Evolutionary conservation across 1,139 yeast species (phyloP).

Genomic region (Saccharomyces hybrid): DNA sequence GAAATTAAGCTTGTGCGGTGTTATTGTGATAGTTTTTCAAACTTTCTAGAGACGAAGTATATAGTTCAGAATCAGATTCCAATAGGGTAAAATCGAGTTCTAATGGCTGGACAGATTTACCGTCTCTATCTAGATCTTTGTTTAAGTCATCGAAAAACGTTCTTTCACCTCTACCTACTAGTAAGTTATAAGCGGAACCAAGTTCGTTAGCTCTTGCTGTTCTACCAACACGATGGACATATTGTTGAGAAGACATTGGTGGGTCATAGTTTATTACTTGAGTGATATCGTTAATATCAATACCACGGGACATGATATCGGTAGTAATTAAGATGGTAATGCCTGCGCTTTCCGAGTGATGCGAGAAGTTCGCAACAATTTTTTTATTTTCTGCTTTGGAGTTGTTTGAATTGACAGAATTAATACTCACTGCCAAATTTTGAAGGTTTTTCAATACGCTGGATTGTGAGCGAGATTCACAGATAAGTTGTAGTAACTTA

Average conservation of each 20-base stretch:
- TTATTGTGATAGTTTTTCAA: not conserved
- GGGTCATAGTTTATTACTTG: conserved; percentile 85
- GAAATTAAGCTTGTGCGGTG: not conserved
- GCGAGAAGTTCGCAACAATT: conserved; percentile 49
- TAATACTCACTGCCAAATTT: conserved; percentile 3
- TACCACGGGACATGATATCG: conserved; percentile 91
- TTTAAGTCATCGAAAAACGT: conserved; percentile 37
- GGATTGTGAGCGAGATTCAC: conserved; percentile 14
- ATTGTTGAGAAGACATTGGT: conserved; percentile 84
- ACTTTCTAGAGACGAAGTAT: not conserved
- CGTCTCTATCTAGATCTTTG: conserved; percentile 22
- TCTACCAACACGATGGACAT: conserved; percentile 92
- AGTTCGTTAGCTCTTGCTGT: conserved; percentile 83
- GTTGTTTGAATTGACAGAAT: conserved; percentile 46
- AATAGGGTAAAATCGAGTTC: not conserved
- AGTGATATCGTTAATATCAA: conserved; percentile 65
- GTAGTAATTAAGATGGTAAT: conserved; percentile 69
- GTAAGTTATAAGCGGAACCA: conserved; percentile 68
- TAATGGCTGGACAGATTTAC: not conserved
- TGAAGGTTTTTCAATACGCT: conserved; percentile 21
- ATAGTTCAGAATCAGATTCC: not conserved
- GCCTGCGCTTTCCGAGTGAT: conserved; percentile 17
- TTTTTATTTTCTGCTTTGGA: conserved; percentile 41
- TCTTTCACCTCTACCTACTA: conserved; percentile 69
- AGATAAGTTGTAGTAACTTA: conserved; percentile 47